Percentiles rank a stretch among this genome's conserved stretches.
Evolutionary conservation across 108 stramenopile genomes (phyloP).

Genomic region (Nannochloropsis granulata): DNA sequence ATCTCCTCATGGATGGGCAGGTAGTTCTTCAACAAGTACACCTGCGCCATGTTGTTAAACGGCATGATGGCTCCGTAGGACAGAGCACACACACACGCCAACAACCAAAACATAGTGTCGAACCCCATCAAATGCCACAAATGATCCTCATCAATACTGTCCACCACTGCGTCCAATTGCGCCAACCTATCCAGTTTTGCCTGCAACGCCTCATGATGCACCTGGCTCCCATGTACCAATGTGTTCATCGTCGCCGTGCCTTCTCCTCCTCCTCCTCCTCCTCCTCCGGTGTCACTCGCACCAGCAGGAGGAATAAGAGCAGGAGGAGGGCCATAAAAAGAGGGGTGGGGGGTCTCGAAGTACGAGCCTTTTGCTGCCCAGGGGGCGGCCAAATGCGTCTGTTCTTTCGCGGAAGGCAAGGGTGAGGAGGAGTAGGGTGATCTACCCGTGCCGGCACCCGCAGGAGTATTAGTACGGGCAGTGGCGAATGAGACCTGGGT

Average conservation of each 20-base stretch:
- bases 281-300: neutral
- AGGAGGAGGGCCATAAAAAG: neutral
- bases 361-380: neutral
- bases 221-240: neutral
- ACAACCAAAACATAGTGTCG: slow-evolving; percentile 42
- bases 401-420: neutral
- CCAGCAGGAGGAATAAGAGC: neutral
- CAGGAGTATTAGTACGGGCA: neutral
- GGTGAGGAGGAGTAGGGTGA: neutral
- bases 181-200: neutral
- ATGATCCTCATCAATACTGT: neutral
- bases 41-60: slow-evolving; percentile 8
- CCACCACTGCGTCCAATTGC: neutral
- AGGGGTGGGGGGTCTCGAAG: neutral
- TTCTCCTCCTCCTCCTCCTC: too few relatives aligned
- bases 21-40: neutral
- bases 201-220: neutral
- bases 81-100: slow-evolving; percentile 44
- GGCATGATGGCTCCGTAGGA: slow-evolving; percentile 52
- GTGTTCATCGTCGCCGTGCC: neutral
- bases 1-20: neutral
- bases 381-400: neutral
- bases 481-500: neutral
- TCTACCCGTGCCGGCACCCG: neutral
- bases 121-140: slow-evolving; percentile 29